Evolutionary conservation across 2,329 filamentous ascomycete species (phyloP), one percentile per base, ranked within the genome.

Genomic region (Fusarium piperis): DNA sequence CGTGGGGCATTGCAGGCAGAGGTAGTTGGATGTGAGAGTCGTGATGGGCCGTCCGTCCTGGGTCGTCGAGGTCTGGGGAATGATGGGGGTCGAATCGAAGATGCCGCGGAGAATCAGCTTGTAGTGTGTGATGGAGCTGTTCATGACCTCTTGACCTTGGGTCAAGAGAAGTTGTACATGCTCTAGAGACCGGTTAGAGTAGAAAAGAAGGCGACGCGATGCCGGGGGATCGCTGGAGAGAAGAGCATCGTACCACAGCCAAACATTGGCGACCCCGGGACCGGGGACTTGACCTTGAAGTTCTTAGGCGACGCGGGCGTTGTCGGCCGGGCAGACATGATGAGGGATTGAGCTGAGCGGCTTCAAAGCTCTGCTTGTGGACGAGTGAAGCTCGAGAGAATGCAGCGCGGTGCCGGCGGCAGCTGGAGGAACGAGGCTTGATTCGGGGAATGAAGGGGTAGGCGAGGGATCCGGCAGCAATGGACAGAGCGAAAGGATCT

Each of bases 1-100:
- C 57, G 85, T 87, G 12, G 91, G 89, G 76, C 93, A 95, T 80
- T 94, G 92, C 55, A 94, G 81, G 75, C 92, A 94, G 28, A 94
- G 86, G 77, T 91, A 93, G 75, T 92, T 92, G 52, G 90, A 87
- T 15, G 90, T 91, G 64, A 92, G 80, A 7, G 88, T 89, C 11
- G 90, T 91, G 68, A 89, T 81, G 53, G 88, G 83, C 51, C 84
- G 83, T 62, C 88, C 87, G 64, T 91, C 88, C 32, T 84, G 75
- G 55, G 83, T 84, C 72, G 88, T 91, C 65, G 87, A 90, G 7
- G 90, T 93, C 80, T 92, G 92, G 28, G 88, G 86, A 53, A 91
- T 87, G 77, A 91, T 85, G 59, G 88, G 89, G 55, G 85, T 89
- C 68, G 88, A 85, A 79, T 94, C 91, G 81, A 92, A 91, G 71